Evolutionary conservation across 495 filamentous ascomycete species (phyloP).

Genomic region (Aspergillus diversus): DNA sequence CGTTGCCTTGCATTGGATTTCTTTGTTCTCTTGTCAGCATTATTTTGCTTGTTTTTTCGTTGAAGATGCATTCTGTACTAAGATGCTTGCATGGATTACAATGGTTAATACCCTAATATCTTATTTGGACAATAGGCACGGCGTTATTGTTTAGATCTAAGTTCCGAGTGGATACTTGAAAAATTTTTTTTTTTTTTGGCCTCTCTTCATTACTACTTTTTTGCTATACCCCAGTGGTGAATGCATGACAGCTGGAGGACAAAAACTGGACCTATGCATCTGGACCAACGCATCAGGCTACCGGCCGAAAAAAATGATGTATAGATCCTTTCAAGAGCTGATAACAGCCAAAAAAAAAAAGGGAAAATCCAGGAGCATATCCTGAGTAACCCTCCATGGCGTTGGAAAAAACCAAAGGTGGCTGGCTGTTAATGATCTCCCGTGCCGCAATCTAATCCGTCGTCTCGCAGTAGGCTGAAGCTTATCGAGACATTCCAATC

Average conservation of each 20-base stretch:
- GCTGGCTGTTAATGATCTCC: neutral
- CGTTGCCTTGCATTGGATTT: neutral
- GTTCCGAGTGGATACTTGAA: neutral
- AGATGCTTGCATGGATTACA: neutral
- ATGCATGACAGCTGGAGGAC: neutral
- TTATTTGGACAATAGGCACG: neutral
- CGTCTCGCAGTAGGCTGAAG: neutral
- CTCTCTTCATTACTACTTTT: neutral
- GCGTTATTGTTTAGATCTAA: neutral
- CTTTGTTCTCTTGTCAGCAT: neutral
- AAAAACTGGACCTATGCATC: neutral
- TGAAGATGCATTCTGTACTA: neutral
- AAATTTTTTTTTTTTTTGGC: neutral
- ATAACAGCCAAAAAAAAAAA: too few species aligned
- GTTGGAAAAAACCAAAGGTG: neutral
- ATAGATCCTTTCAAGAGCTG: neutral
- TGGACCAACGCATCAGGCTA: neutral
- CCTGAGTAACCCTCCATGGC: neutral
- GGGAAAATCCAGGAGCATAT: too few species aligned
- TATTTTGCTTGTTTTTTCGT: neutral
- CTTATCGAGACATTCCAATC: neutral
- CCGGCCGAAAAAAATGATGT: neutral
- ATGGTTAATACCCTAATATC: neutral
- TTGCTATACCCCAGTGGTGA: too few species aligned
- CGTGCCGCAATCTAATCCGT: conserved; percentile 1